These are phyloP conservation scores for Paramecium biaurelia DNA, from an alignment of 73 alveolate genomes.

Conservation along the genomic window DNA sequence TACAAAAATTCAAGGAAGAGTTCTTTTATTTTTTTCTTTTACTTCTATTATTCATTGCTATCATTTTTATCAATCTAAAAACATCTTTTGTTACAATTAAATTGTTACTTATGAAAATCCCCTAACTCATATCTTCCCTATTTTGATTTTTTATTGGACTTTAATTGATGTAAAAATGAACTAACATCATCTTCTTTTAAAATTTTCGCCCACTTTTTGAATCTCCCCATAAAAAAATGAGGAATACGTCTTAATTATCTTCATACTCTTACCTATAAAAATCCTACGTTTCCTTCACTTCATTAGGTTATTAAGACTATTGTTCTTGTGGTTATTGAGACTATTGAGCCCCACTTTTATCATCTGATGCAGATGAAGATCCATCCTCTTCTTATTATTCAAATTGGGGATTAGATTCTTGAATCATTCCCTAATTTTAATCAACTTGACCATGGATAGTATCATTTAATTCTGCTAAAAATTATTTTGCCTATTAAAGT, in stretches of 20 bases:
- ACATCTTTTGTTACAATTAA: neutral
- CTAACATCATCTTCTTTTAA: conserved; percentile 23
- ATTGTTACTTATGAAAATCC: conserved; percentile 18
- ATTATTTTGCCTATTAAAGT: neutral
- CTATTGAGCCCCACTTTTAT: neutral
- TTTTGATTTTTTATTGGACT: conserved; percentile 19
- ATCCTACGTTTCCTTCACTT: conserved; percentile 20
- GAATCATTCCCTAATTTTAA: neutral
- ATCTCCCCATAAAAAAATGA: conserved; percentile 56
- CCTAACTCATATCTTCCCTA: conserved; percentile 54
- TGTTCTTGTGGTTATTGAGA: neutral
- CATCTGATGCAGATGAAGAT: neutral
- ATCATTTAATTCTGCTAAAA: neutral
- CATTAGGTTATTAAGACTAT: neutral
- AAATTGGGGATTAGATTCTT: neutral
- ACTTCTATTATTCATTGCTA: neutral
- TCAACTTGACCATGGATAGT: conserved; percentile 5
- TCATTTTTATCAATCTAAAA: conserved; percentile 31
- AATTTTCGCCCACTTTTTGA: conserved; percentile 47
- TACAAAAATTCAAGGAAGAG: conserved; percentile 20
- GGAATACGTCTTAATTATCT: neutral
- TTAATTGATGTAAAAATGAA: neutral
- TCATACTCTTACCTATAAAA: conserved; percentile 32
- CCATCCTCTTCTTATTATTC: neutral
- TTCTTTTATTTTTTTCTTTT: conserved; percentile 31